Percentiles rank a stretch among this genome's conserved stretches.
These are phyloP conservation scores for Phytophthora citricola DNA, from an alignment of 352 stramenopile species.

Conservation along the genomic window DNA sequence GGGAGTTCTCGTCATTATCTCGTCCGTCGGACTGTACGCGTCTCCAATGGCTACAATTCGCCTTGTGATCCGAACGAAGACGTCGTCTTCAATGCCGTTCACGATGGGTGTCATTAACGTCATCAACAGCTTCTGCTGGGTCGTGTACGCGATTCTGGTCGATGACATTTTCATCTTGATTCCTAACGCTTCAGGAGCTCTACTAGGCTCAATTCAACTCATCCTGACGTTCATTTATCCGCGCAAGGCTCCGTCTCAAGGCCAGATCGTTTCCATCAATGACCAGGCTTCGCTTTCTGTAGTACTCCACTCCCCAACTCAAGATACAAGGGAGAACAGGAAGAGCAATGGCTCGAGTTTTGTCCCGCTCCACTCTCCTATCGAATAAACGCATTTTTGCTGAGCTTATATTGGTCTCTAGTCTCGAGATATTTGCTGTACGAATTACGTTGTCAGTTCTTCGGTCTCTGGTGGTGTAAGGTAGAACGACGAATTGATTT, in stretches of 20 bases:
- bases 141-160: slow-evolving; percentile 42
- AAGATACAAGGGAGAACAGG: slow-evolving; percentile 11
- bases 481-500: slow-evolving; percentile 49
- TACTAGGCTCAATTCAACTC: slow-evolving; percentile 40
- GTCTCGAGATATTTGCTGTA: slow-evolving; percentile 10
- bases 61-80: slow-evolving; percentile 48
- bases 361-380: slow-evolving; percentile 22
- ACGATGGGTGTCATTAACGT: slow-evolving; percentile 45
- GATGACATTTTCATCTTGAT: slow-evolving; percentile 49
- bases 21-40: slow-evolving; percentile 38
- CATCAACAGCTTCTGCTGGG: slow-evolving; percentile 55
- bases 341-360: slow-evolving; percentile 21
- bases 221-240: slow-evolving; percentile 43
- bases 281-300: slow-evolving; percentile 27
- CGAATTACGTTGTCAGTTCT: slow-evolving; percentile 23
- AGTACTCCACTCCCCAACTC: slow-evolving; percentile 22
- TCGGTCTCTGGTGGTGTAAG: slow-evolving; percentile 37
- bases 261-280: slow-evolving; percentile 25
- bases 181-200: slow-evolving; percentile 43
- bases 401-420: slow-evolving; percentile 14
- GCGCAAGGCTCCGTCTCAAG: slow-evolving; percentile 26
- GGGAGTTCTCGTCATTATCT: slow-evolving; percentile 45
- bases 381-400: not conserved
- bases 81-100: slow-evolving; percentile 55
- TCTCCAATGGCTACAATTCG: slow-evolving; percentile 45